phyloP scores from a whole-genome alignment of 108 stramenopile species.

The Skeletonema costatum region DNA sequence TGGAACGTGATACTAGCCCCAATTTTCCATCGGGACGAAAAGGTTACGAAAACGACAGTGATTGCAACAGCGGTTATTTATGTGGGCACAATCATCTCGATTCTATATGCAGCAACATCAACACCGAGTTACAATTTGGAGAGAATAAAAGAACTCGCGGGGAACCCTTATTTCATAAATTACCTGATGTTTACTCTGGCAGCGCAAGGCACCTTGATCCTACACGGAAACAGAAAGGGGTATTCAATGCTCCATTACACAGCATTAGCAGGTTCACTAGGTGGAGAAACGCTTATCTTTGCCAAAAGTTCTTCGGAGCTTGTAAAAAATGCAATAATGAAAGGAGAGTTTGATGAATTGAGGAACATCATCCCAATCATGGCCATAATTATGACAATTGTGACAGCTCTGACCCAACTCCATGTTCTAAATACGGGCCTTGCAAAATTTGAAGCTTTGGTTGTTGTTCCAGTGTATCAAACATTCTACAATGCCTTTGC shows the following conservation, averaged over 20 bases:
- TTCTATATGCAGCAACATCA: conserved; percentile 40
- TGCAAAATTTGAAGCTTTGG: conserved; percentile 38
- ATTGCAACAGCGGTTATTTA: conserved; percentile 45
- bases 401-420: conserved; percentile 36
- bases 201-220: background rate
- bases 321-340: conserved; percentile 42
- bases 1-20: conserved; percentile 51
- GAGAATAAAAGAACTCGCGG: conserved; percentile 17
- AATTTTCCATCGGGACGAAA: conserved; percentile 29
- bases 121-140: conserved; percentile 41
- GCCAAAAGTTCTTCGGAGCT: conserved; percentile 50
- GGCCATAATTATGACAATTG: conserved; percentile 23
- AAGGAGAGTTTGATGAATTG: conserved; percentile 26
- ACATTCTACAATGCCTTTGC: conserved; percentile 41
- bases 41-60: conserved; percentile 21
- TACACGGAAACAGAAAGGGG: background rate
- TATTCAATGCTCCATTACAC: conserved; percentile 31
- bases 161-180: conserved; percentile 12
- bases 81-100: conserved; percentile 40
- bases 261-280: conserved; percentile 47
- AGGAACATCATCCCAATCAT: conserved; percentile 29
- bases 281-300: conserved; percentile 44
- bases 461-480: conserved; percentile 55
- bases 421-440: conserved; percentile 52
- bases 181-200: conserved; percentile 20